These are phyloP conservation scores for Cicer yamashitae DNA, from an alignment of 306 rosid genomes.

Conservation along the genomic window DNA sequence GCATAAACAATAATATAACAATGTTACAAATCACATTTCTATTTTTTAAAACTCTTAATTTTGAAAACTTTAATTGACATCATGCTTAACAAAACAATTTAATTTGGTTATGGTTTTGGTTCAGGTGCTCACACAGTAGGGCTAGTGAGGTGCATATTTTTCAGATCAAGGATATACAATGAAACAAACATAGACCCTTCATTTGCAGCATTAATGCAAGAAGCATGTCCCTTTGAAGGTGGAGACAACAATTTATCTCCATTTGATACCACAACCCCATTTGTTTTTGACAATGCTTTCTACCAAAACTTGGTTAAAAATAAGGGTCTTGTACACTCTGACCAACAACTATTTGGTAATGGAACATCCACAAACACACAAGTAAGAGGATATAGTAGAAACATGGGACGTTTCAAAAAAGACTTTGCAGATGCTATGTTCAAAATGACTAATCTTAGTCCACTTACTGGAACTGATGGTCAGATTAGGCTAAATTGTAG, in stretches of 20 bases:
- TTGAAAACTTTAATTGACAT: too few relatives aligned
- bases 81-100: too few relatives aligned
- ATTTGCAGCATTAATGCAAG: conserved; percentile 32
- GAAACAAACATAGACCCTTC: conserved; percentile 48
- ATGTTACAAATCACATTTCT: too few relatives aligned
- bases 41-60: too few relatives aligned
- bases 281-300: conserved; percentile 30
- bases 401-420: conserved; percentile 32
- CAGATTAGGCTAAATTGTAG: conserved; percentile 42
- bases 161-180: conserved; percentile 46
- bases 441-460: conserved; percentile 41
- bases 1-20: too few relatives aligned
- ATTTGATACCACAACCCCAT: background rate
- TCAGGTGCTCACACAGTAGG: conserved; percentile 58
- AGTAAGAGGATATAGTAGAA: conserved; percentile 41
- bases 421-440: conserved; percentile 60
- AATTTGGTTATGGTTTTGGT: background rate
- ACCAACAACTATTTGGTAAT: conserved; percentile 49
- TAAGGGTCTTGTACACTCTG: conserved; percentile 49
- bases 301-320: conserved; percentile 34
- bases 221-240: conserved; percentile 43
- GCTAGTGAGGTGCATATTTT: conserved; percentile 35
- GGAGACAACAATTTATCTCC: conserved; percentile 40
- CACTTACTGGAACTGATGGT: conserved; percentile 43
- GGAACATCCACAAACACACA: conserved; percentile 41